Percentiles rank a stretch among this genome's conserved stretches.
Evolutionary conservation across 2,329 filamentous ascomycete genomes (phyloP).

Genomic region (Colletotrichum sp.): DNA sequence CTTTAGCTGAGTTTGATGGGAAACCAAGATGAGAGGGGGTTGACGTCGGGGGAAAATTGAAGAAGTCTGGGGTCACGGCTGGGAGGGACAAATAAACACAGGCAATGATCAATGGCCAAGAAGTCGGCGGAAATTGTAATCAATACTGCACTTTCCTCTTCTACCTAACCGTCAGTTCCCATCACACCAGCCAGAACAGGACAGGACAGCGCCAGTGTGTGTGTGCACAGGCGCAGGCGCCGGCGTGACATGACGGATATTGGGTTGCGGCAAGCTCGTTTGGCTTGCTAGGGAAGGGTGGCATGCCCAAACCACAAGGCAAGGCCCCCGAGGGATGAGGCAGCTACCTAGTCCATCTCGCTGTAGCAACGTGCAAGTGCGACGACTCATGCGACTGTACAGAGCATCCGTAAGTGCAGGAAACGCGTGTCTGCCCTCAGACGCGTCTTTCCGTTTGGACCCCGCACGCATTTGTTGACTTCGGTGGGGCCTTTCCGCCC

Average conservation of each 20-base stretch:
- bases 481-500: constrained; percentile 9
- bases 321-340: background rate
- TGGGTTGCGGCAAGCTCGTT: constrained; percentile 4
- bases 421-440: background rate
- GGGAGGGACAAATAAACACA: background rate
- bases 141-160: constrained; percentile 13
- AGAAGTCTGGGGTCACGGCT: background rate
- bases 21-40: background rate
- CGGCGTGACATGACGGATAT: background rate
- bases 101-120: background rate
- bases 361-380: background rate
- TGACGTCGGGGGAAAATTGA: background rate
- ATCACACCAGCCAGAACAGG: background rate
- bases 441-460: constrained; percentile 13
- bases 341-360: constrained; percentile 1
- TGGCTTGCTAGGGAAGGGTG: background rate
- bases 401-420: background rate
- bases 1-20: background rate
- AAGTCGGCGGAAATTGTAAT: constrained; percentile 5
- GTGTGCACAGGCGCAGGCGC: background rate
- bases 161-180: constrained; percentile 2
- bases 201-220: background rate
- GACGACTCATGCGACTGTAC: background rate
- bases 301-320: background rate
- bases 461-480: constrained; percentile 19